Conservation (phyloP, 768 basidiomycete species). For the Mycena rosella region DNA sequence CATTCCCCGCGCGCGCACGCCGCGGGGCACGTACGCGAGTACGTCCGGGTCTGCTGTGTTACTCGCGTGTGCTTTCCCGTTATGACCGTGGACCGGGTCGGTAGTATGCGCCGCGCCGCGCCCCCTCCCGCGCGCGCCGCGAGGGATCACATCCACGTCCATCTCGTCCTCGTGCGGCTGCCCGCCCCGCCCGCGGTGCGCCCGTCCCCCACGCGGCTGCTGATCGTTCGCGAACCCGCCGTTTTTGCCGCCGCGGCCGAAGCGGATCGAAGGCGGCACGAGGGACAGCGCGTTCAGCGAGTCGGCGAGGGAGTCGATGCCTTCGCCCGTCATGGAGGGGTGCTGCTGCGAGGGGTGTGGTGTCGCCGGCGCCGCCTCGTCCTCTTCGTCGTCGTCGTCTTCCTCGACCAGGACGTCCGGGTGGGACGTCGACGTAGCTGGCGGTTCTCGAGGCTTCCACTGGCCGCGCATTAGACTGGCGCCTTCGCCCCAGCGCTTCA, state of each 20-base stretch:
- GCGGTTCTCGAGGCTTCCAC: constrained; percentile 64
- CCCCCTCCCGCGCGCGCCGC: constrained; percentile 14
- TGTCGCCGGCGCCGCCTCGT: constrained; percentile 24
- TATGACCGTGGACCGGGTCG: neutral
- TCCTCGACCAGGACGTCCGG: constrained; percentile 39
- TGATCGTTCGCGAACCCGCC: constrained; percentile 58
- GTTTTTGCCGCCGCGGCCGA: constrained; percentile 76
- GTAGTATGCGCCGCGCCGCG: constrained; percentile 9
- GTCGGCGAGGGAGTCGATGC: constrained; percentile 63
- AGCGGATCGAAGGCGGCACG: constrained; percentile 77
- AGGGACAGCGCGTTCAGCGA: constrained; percentile 64
- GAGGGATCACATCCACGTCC: constrained; percentile 26
- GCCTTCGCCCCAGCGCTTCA: constrained; percentile 87
- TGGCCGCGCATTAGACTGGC: constrained; percentile 81
- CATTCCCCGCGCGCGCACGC: constrained; percentile 31
- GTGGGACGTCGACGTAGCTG: neutral
- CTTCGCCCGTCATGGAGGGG: constrained; percentile 39
- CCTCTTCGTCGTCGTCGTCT: constrained; percentile 42
- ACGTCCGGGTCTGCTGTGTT: constrained; percentile 10
- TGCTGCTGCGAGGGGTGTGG: constrained; percentile 17
- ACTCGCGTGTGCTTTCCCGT: neutral
- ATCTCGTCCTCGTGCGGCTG: constrained; percentile 27
- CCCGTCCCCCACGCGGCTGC: constrained; percentile 20
- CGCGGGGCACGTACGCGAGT: constrained; percentile 31
- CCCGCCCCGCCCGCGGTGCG: constrained; percentile 20